Evolutionary conservation across 2,329 filamentous ascomycete genomes (phyloP).

Genomic region (Aspergillus sp.): DNA sequence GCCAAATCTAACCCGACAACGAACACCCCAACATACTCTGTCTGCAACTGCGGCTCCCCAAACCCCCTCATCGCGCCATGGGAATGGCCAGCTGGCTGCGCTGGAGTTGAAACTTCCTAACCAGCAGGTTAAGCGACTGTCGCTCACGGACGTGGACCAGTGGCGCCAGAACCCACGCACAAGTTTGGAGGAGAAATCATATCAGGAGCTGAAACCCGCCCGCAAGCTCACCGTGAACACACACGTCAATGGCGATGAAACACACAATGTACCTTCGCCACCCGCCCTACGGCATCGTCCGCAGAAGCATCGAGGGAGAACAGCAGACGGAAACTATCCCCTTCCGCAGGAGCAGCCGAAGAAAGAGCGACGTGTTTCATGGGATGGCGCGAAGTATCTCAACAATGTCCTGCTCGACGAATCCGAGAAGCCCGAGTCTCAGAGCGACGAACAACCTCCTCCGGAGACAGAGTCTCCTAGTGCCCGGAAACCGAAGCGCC

Average conservation of each 20-base stretch:
- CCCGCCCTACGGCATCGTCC: slow-evolving; percentile 43
- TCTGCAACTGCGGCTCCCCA: slow-evolving; percentile 22
- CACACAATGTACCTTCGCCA: slow-evolving; percentile 37
- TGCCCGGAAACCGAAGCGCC: slow-evolving; percentile 21
- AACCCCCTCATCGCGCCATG: slow-evolving; percentile 32
- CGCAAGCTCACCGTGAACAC: slow-evolving; percentile 36
- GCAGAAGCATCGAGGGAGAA: slow-evolving; percentile 40
- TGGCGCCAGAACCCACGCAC: slow-evolving; percentile 37
- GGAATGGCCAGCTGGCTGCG: slow-evolving; percentile 30
- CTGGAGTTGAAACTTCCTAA: slow-evolving; percentile 42
- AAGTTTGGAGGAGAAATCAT: slow-evolving; percentile 35
- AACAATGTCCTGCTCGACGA: slow-evolving; percentile 27
- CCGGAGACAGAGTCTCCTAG: slow-evolving; percentile 23
- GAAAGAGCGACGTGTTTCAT: slow-evolving; percentile 39
- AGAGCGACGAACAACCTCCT: slow-evolving; percentile 16
- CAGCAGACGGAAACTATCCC: slow-evolving; percentile 23
- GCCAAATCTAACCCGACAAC: slow-evolving; percentile 12
- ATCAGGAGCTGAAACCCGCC: slow-evolving; percentile 31
- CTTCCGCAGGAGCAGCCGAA: slow-evolving; percentile 27
- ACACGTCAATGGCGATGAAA: slow-evolving; percentile 29
- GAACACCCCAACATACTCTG: slow-evolving; percentile 11
- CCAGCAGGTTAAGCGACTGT: slow-evolving; percentile 43
- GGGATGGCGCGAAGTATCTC: slow-evolving; percentile 41
- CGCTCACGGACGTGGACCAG: slow-evolving; percentile 40
- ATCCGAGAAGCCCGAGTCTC: slow-evolving; percentile 11